Evolutionary conservation across 208 protist genomes (phyloP).

Genomic region (Trypanosoma avium): DNA sequence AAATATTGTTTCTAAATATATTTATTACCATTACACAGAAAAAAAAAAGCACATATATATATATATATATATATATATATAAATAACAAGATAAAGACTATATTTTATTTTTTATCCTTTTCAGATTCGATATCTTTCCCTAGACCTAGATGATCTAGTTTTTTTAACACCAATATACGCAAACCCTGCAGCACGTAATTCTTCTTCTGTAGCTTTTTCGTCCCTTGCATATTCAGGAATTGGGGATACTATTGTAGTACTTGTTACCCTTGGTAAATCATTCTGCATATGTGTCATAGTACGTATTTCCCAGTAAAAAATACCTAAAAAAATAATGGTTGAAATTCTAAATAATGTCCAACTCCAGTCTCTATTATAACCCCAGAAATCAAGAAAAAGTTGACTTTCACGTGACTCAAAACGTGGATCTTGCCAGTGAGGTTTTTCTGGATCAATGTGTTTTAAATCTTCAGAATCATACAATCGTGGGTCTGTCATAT

Average conservation of each 20-base stretch:
- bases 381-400: conserved; percentile 88
- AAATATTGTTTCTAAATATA: too few relatives aligned
- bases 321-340: conserved; percentile 42
- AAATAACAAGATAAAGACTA: conserved; percentile 3
- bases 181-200: conserved; percentile 74
- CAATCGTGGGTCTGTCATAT: conserved; percentile 74
- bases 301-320: conserved; percentile 77
- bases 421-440: conserved; percentile 83
- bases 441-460: conserved; percentile 84
- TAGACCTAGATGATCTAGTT: conserved; percentile 75
- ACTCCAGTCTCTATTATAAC: conserved; percentile 89
- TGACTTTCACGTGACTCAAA: conserved; percentile 78
- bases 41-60: not conserved
- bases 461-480: conserved; percentile 67
- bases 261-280: conserved; percentile 45
- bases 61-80: not conserved
- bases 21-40: too few relatives aligned
- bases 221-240: conserved; percentile 79
- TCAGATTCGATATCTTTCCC: not conserved
- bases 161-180: conserved; percentile 77
- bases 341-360: conserved; percentile 84
- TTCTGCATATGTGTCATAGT: conserved; percentile 56
- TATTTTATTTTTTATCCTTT: not conserved
- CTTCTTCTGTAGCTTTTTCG: conserved; percentile 79
- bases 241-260: conserved; percentile 63